These are phyloP conservation scores for Scopulariopsis brevicaulis DNA, from an alignment of 2,329 filamentous ascomycete genomes.

Conservation along the genomic window DNA sequence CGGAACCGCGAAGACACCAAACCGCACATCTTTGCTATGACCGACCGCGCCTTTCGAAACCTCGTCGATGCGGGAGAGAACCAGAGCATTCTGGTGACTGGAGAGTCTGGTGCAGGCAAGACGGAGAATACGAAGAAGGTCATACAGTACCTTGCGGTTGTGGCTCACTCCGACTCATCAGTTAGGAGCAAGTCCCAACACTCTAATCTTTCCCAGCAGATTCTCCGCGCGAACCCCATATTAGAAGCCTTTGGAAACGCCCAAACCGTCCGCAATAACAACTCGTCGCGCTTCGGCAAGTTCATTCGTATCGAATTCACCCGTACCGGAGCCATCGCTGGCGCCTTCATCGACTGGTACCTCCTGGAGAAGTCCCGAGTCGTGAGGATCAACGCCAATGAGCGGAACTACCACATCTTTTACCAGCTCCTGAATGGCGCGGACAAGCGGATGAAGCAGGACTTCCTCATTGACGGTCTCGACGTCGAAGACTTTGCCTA, in stretches of 20 bases:
- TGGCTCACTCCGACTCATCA: conserved; percentile 73
- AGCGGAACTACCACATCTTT: conserved; percentile 95
- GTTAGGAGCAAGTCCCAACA: conserved; percentile 50
- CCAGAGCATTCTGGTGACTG: conserved; percentile 94
- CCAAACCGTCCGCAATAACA: conserved; percentile 95
- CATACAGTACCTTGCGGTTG: conserved; percentile 93
- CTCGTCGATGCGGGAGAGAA: conserved; percentile 91
- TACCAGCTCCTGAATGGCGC: conserved; percentile 90
- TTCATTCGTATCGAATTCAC: conserved; percentile 97
- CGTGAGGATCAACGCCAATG: conserved; percentile 73
- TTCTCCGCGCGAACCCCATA: conserved; percentile 90
- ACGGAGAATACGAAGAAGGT: conserved; percentile 99
- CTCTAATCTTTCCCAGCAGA: conserved; percentile 89
- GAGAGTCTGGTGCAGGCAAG: conserved; percentile 95
- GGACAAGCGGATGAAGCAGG: conserved; percentile 57
- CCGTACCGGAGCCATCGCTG: conserved; percentile 76
- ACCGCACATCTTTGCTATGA: conserved; percentile 96
- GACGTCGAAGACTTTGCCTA: conserved; percentile 85
- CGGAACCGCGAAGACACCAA: conserved; percentile 86
- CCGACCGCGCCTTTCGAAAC: conserved; percentile 91
- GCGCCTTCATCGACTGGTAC: conserved; percentile 98
- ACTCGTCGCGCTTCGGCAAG: conserved; percentile 96
- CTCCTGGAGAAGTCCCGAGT: conserved; percentile 96
- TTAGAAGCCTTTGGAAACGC: conserved; percentile 97
- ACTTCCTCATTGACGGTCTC: conserved; percentile 64